Base-by-base conservation (phyloP, 805 yeast species). In the Saturnispora serradocipensis region DNA sequence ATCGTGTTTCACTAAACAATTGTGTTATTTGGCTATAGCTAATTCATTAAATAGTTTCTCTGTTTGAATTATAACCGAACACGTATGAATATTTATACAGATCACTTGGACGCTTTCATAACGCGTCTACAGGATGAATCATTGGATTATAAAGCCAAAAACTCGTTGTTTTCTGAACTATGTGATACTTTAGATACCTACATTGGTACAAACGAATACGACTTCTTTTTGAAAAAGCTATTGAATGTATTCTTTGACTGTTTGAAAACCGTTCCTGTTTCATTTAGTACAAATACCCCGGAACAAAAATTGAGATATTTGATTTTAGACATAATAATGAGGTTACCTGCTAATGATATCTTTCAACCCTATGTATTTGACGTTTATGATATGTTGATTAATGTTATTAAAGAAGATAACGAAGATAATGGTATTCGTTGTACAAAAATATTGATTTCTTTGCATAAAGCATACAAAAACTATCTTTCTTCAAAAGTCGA, bases 391-490 rank as follows among this genome's bases (percentile, higher is more conserved):
- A 69, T 74, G 9, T 69, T 91, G 50, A 79, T 82, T 59, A 66
- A 71, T 22, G 70, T 85, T 13, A 71, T 91, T 53, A 79, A 77
- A 18, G 73, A 70, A 15, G 99, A 95, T 62, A 93, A 93, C 64
- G 99, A 95, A 66, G 97, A 90, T 55, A 93, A 93, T 65, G 98
- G 98, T 48, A 88, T 89, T 1, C 73, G 88, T 48, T 85, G 95
- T 65, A 81, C 93, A 85, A 89, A 88, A 63, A 83, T 88, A 51
- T 75, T 90, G 47, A 88, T 97, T 16, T 78, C 85, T 30, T 70
- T 91, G 46, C 96, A 90, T 70, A 86, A 93, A 65, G 80, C 90
- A 1, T 91, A 86, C 70, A 91, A 88, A 69, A 63, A 75, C 13
- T 71, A 73, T 24, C 69, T 90, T 49, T 72, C 76, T 16, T 89